Evolutionary conservation across 345 rosid species (phyloP), one percentile per base, ranked within the genome.

Genomic region (Acer yangbiense): DNA sequence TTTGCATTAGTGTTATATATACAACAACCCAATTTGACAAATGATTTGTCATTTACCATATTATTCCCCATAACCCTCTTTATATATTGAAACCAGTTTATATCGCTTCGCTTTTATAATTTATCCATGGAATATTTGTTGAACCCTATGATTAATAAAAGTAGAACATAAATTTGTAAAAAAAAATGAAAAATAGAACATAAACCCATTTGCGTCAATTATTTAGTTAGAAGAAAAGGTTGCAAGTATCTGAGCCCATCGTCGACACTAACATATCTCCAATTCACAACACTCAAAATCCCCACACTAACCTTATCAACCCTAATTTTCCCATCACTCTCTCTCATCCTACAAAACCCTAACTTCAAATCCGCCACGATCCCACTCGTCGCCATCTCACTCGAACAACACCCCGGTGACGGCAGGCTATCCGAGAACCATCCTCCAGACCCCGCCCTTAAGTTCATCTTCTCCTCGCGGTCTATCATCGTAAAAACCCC

Each of bases 381-480:
- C 39, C 90, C 87, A 50, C 85, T 84, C 16, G 69, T 23, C 9
- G 6, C 39, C 39, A 35, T 41, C 25, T 65, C 86, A 50, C 79
- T 65, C 13, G 63, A 68, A 74, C 89, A 86, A 41, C 91, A 85
- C 46, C 85, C 85, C 1, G 81, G 77, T 46, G 55, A 63, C 27
- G 90, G 89, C 7, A 87, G 86, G 84, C 87, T 88, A 87, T 77
- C 82, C 58, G 85, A 85, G 68, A 86, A 87, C 90, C 89, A 90
- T 29, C 85, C 81, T 64, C 74, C 83, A 17, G 21, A 69, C 66
- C 75, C 81, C 2, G 35, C 54, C 12, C 29, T 44, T 5, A 20
- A 43, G 32, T 73, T 77, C 44, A 79, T 50, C 70, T 75, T 78
- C 32, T 84, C 85, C 6, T 76, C 71, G 18, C 75, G 17, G 16